Base-by-base conservation (phyloP, 2,329 filamentous ascomycete species). In the Colletotrichum australisinense region DNA sequence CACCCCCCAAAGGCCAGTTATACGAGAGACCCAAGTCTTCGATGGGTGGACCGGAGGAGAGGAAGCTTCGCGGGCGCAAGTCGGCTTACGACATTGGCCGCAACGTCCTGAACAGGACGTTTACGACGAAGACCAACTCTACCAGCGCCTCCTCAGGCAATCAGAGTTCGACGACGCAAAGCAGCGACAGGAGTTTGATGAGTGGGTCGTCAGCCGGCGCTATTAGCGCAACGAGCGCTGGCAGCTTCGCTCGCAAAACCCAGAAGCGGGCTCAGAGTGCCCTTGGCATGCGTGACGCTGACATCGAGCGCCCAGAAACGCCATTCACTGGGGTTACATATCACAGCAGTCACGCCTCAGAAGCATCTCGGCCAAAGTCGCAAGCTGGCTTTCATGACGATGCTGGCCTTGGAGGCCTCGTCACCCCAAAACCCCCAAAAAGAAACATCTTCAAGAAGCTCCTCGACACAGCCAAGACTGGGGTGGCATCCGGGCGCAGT, bases 391-490 rank as follows among this genome's bases (percentile, higher is more conserved):
- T 91, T 68, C 84, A 89, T 1, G 90, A 92, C 24, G 93, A 95
- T 60, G 89, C 91, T 52, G 89, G 93, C 0, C 87, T 98, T 6
- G 96, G 96, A 53, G 95, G 96, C 0, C 88, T 98, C 9, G 87
- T 92, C 7, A 86, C 88, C 73, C 95, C 95, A 0, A 93, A 95
- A 83, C 88, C 91, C 1, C 95, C 94, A 75, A 97, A 95, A 81
- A 92, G 93, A 74, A 96, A 95, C 62, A 97, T 98, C 79, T 97
- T 98, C 87, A 97, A 96, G 83, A 97, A 97, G 80, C 96, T 98
- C 77, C 91, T 98, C 35, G 95, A 98, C 76, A 95, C 94, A 2
- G 96, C 95, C 19, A 98, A 97, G 85, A 98, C 96, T 0, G 95
- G 95, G 38, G 95, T 97, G 42, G 96, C 96, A 2, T 97, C 92